These are phyloP conservation scores for Trichosporon faecale DNA, from an alignment of 1,284 basidiomycete species.

Conservation along the genomic window DNA sequence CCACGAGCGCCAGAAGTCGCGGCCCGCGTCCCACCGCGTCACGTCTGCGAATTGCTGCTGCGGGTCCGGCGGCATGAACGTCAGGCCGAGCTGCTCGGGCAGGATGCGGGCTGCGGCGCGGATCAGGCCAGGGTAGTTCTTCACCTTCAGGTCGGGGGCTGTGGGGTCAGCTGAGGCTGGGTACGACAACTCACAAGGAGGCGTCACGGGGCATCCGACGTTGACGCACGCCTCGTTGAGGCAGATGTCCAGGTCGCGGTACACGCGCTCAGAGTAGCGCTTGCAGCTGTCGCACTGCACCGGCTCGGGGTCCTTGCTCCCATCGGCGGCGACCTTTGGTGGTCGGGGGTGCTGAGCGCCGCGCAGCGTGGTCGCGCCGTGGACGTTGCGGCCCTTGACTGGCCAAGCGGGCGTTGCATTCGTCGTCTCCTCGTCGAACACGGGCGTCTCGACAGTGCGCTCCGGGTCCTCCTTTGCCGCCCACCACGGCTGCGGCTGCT, in stretches of 20 bases:
- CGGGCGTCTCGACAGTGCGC: constrained; percentile 9
- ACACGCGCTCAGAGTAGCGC: constrained; percentile 26
- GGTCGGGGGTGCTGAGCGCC: constrained; percentile 8
- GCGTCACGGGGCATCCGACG: neutral
- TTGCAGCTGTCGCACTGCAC: constrained; percentile 10
- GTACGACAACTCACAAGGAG: neutral
- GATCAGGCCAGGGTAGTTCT: neutral
- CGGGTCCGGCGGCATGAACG: constrained; percentile 28
- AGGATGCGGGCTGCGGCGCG: constrained; percentile 22
- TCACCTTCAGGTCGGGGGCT: neutral
- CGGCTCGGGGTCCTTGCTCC: neutral
- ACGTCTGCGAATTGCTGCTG: constrained; percentile 12
- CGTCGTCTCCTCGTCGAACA: constrained; percentile 7
- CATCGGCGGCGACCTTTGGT: neutral
- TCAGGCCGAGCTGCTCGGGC: constrained; percentile 31
- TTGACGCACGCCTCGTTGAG: constrained; percentile 32
- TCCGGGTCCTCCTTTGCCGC: constrained; percentile 9
- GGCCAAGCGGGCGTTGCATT: constrained; percentile 16
- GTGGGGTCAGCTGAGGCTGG: neutral
- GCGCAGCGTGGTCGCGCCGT: constrained; percentile 24
- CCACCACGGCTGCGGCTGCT: constrained; percentile 44
- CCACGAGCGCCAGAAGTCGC: constrained; percentile 43
- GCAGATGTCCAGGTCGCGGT: constrained; percentile 26
- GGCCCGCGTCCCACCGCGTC: constrained; percentile 25
- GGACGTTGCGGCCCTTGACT: constrained; percentile 22